phyloP scores from a whole-genome alignment of 306 rosid genomes.

The Dryas octopetala region DNA sequence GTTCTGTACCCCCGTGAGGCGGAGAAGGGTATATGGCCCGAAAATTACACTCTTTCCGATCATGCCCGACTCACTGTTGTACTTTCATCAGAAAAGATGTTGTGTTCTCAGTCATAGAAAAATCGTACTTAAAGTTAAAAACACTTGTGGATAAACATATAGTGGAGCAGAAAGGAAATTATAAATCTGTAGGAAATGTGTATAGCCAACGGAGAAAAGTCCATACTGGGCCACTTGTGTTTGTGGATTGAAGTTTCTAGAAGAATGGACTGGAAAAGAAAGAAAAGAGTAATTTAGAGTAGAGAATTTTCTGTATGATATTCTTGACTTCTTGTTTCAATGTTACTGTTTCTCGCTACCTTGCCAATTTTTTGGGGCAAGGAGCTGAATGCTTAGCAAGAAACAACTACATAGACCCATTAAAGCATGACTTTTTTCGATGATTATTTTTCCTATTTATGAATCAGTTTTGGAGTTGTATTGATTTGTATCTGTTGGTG shows the following conservation, averaged over 20 bases:
- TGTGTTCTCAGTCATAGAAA: slow-evolving; percentile 33
- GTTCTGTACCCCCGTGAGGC: slow-evolving; percentile 66
- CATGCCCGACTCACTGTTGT: slow-evolving; percentile 68
- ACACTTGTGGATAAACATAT: background rate
- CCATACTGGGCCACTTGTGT: background rate
- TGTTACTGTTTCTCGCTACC: slow-evolving; percentile 29
- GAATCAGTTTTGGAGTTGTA: background rate
- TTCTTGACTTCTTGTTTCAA: background rate
- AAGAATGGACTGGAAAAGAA: background rate
- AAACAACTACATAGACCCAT: slow-evolving; percentile 2
- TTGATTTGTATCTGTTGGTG: background rate
- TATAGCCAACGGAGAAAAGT: slow-evolving; percentile 2
- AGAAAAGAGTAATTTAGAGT: background rate
- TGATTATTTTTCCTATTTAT: background rate
- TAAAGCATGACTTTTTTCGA: background rate
- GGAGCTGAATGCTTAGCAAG: background rate
- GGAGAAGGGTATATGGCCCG: slow-evolving; percentile 87
- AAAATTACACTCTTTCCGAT: slow-evolving; percentile 78
- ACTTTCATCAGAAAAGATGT: slow-evolving; percentile 56
- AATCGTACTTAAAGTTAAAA: slow-evolving; percentile 13
- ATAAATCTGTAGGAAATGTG: slow-evolving; percentile 2
- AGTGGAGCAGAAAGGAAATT: background rate
- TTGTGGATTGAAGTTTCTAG: background rate
- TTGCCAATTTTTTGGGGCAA: slow-evolving; percentile 38
- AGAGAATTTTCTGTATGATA: background rate